Percentiles rank a stretch among this genome's conserved stretches.
phyloP scores from a whole-genome alignment of 2,329 filamentous ascomycete species.

The Diaporthe aspalathi region DNA sequence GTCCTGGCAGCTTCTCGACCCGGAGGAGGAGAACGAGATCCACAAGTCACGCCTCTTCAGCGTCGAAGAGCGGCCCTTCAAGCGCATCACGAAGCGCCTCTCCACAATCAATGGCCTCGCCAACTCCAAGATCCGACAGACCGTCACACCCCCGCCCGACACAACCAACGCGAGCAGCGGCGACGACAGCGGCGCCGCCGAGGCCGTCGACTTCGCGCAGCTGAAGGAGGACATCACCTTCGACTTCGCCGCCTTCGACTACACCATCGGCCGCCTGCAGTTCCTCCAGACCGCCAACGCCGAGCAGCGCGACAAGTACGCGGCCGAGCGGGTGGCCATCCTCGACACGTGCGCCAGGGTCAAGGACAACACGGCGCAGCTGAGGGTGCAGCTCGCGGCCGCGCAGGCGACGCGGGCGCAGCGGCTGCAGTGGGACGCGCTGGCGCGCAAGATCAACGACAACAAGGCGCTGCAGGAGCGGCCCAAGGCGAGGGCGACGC shows the following conservation, averaged over 20 bases:
- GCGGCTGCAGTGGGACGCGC: slow-evolving; percentile 87
- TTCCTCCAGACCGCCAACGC: slow-evolving; percentile 86
- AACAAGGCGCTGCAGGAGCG: slow-evolving; percentile 83
- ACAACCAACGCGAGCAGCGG: slow-evolving; percentile 33
- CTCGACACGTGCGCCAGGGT: slow-evolving; percentile 81
- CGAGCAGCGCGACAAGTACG: slow-evolving; percentile 85
- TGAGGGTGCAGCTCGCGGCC: slow-evolving; percentile 80
- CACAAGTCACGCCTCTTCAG: slow-evolving; percentile 89
- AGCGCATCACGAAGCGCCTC: slow-evolving; percentile 85
- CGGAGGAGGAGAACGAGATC: slow-evolving; percentile 82
- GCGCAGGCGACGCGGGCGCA: slow-evolving; percentile 80
- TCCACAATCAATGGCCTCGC: slow-evolving; percentile 75
- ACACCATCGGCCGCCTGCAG: slow-evolving; percentile 86
- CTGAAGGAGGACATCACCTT: slow-evolving; percentile 86
- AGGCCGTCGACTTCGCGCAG: slow-evolving; percentile 67
- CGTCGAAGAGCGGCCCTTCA: slow-evolving; percentile 93
- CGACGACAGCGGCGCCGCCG: slow-evolving; percentile 39
- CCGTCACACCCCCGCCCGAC: slow-evolving; percentile 76
- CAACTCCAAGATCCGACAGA: slow-evolving; percentile 60
- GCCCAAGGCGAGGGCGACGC: slow-evolving; percentile 82
- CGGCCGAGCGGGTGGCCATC: slow-evolving; percentile 82
- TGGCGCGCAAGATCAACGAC: slow-evolving; percentile 86
- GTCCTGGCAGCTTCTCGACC: slow-evolving; percentile 76
- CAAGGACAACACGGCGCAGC: slow-evolving; percentile 76
- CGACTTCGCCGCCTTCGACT: slow-evolving; percentile 90